Evolutionary conservation across 257 asterid species (phyloP).

Genomic region (Penstemon davidsonii): DNA sequence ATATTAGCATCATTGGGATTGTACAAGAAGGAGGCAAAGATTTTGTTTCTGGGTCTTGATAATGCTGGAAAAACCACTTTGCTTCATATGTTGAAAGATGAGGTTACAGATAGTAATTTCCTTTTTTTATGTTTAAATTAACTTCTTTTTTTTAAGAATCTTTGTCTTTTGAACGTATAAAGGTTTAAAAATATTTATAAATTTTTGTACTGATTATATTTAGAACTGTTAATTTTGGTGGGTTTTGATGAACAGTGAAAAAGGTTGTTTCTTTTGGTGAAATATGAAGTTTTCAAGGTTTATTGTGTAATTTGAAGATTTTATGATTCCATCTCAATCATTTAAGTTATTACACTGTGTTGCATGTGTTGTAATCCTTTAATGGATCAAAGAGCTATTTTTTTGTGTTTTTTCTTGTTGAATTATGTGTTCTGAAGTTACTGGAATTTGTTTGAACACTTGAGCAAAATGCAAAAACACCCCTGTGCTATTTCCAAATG

Average conservation of each 20-base stretch:
- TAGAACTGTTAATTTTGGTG: not conserved
- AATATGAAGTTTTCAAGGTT: not conserved
- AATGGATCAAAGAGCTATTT: too few relatives aligned
- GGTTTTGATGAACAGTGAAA: not conserved
- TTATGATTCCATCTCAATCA: not conserved
- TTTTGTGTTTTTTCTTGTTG: too few relatives aligned
- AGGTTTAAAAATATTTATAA: not conserved
- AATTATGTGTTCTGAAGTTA: too few relatives aligned
- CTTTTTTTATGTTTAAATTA: not conserved
- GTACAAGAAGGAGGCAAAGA: constrained; percentile 50
- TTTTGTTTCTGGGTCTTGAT: constrained; percentile 54
- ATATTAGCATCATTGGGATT: constrained; percentile 42
- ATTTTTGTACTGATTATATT: not conserved
- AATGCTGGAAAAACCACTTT: constrained; percentile 58
- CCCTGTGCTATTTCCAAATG: too few relatives aligned
- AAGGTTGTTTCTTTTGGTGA: not conserved
- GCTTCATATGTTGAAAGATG: constrained; percentile 54
- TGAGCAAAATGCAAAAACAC: too few relatives aligned
- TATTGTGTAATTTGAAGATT: not conserved
- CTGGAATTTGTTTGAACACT: too few relatives aligned
- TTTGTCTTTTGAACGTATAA: too few relatives aligned
- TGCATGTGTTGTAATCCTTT: too few relatives aligned
- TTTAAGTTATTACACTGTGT: too few relatives aligned
- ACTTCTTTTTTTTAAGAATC: not conserved
- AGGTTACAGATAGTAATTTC: constrained; percentile 25